These are phyloP conservation scores for Tulasnella sp. DNA, from an alignment of 768 basidiomycete species.

Conservation along the genomic window DNA sequence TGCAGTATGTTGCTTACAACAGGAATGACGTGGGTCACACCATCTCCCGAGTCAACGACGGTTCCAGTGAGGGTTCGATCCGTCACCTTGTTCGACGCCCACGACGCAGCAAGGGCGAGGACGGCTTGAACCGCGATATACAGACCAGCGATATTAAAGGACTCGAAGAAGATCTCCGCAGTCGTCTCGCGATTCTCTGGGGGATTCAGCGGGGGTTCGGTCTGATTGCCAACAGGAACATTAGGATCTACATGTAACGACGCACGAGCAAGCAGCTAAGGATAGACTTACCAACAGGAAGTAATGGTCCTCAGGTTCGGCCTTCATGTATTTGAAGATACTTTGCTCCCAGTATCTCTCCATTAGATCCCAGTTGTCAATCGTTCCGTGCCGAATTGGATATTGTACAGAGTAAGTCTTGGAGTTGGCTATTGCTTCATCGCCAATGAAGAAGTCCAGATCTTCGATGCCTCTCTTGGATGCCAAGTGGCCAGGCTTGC, in stretches of 20 bases:
- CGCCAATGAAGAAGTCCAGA: slow-evolving; percentile 98
- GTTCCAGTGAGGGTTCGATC: slow-evolving; percentile 94
- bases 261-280: neutral
- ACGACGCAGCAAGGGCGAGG: slow-evolving; percentile 93
- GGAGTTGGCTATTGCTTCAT: slow-evolving; percentile 91
- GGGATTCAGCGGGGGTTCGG: slow-evolving; percentile 96
- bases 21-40: slow-evolving; percentile 97
- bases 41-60: slow-evolving; percentile 97
- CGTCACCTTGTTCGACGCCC: slow-evolving; percentile 82
- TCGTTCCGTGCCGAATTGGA: slow-evolving; percentile 95
- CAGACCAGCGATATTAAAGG: slow-evolving; percentile 96
- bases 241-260: neutral
- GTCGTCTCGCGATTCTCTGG: slow-evolving; percentile 99
- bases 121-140: slow-evolving; percentile 99
- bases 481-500: slow-evolving; percentile 85
- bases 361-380: slow-evolving; percentile 99
- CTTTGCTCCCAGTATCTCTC: slow-evolving; percentile 99
- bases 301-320: slow-evolving; percentile 98
- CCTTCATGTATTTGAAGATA: slow-evolving; percentile 98
- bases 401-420: slow-evolving; percentile 96
- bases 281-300: slow-evolving; percentile 75
- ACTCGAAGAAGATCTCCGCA: slow-evolving; percentile 99
- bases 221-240: slow-evolving; percentile 41
- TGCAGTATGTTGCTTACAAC: slow-evolving; percentile 30
- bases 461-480: slow-evolving; percentile 97